Conservation (phyloP, 495 filamentous ascomycete species). For the Venustampulla echinocandica region DNA sequence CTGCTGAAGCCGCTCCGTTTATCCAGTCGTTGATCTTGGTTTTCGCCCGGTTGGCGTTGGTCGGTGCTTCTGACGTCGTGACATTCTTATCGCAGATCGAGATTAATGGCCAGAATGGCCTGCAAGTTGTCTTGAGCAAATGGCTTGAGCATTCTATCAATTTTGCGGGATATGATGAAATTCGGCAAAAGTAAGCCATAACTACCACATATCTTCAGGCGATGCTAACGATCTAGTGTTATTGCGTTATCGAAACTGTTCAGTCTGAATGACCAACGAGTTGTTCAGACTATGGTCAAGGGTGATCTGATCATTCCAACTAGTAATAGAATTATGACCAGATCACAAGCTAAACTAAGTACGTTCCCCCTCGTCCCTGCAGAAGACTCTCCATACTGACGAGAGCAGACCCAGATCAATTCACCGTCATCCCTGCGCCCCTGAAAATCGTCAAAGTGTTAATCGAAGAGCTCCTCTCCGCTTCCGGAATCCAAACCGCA, state of each 20-base stretch:
- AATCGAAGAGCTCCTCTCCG: conserved; percentile 74
- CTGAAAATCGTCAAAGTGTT: conserved; percentile 96
- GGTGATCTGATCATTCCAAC: conserved; percentile 81
- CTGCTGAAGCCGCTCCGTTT: conserved; percentile 71
- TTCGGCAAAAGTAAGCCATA: conserved; percentile 72
- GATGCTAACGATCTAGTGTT: conserved; percentile 49
- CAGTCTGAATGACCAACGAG: conserved; percentile 72
- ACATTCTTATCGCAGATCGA: conserved; percentile 81
- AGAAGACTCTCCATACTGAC: conserved; percentile 5
- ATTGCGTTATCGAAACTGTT: conserved; percentile 87
- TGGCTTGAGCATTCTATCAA: conserved; percentile 96
- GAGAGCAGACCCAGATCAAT: conserved; percentile 68
- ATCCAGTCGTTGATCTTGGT: conserved; percentile 89
- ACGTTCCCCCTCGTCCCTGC: conserved; percentile 18
- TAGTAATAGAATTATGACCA: conserved; percentile 82
- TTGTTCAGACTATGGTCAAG: conserved; percentile 72
- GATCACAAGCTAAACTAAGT: conserved; percentile 74
- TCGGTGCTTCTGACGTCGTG: conserved; percentile 79
- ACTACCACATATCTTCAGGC: background rate
- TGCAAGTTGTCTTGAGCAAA: conserved; percentile 82
- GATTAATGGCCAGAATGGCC: conserved; percentile 63
- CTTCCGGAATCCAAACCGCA: conserved; percentile 36
- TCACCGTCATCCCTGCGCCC: conserved; percentile 76
- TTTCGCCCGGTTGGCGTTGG: conserved; percentile 80
- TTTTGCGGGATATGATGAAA: conserved; percentile 95